These are phyloP conservation scores for Talaromyces adpressus DNA, from an alignment of 495 filamentous ascomycete species.

Conservation along the genomic window DNA sequence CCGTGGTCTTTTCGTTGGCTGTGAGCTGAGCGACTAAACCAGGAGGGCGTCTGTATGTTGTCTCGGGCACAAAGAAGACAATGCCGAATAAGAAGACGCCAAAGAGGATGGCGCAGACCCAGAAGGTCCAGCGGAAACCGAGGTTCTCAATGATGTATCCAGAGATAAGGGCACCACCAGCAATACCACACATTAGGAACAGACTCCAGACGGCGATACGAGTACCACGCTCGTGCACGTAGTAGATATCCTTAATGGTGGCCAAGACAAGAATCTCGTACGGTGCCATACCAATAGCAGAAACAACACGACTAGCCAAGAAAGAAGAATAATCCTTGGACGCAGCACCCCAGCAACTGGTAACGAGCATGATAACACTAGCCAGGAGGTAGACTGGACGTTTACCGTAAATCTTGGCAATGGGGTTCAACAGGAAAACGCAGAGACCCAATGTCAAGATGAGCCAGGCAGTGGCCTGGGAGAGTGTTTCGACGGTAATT, in stretches of 20 bases:
- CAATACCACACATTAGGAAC: slow-evolving; percentile 36
- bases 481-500: slow-evolving; percentile 29
- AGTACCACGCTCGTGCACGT: slow-evolving; percentile 49
- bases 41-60: slow-evolving; percentile 24
- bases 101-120: slow-evolving; percentile 40
- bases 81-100: slow-evolving; percentile 34
- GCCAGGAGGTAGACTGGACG: slow-evolving; percentile 50
- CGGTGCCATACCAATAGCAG: slow-evolving; percentile 25
- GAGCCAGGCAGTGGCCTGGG: slow-evolving; percentile 38
- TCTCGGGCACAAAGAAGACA: slow-evolving; percentile 48
- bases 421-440: slow-evolving; percentile 48
- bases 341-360: slow-evolving; percentile 46
- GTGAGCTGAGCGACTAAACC: slow-evolving; percentile 3
- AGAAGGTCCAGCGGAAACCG: slow-evolving; percentile 43
- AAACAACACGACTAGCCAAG: slow-evolving; percentile 28
- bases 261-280: slow-evolving; percentile 44
- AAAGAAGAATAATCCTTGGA: slow-evolving; percentile 44
- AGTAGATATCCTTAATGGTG: slow-evolving; percentile 51
- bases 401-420: slow-evolving; percentile 51
- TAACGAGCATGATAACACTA: slow-evolving; percentile 44
- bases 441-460: slow-evolving; percentile 41
- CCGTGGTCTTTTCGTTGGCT: slow-evolving; percentile 1
- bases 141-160: slow-evolving; percentile 44
- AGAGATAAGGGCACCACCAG: slow-evolving; percentile 40
- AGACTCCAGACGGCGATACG: slow-evolving; percentile 38